Conservation (phyloP, 345 rosid species). For the Linum tenue region DNA sequence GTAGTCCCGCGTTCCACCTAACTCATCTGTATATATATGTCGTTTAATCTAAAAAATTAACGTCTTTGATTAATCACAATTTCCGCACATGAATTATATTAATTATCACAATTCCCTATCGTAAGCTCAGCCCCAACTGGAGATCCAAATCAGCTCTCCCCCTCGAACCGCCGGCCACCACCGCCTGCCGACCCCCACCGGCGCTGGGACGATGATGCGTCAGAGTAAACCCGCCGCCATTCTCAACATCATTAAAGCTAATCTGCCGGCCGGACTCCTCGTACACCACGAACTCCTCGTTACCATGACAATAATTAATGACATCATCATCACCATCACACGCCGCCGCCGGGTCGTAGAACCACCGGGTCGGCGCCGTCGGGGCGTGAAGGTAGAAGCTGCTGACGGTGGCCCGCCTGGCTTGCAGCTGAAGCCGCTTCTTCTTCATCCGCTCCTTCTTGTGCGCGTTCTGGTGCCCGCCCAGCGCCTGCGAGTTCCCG, state of each 20-base stretch:
- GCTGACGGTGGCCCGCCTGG: slow-evolving; percentile 5
- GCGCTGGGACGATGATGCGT: background rate
- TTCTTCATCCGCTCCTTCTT: slow-evolving; percentile 26
- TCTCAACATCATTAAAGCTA: background rate
- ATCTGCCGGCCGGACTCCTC: background rate
- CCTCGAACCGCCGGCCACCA: background rate
- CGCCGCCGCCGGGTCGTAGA: background rate
- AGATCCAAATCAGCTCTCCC: background rate
- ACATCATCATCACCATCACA: background rate
- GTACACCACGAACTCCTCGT: too few relatives aligned
- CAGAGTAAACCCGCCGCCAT: background rate
- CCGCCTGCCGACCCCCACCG: background rate
- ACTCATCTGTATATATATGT: too few relatives aligned
- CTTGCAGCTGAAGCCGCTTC: slow-evolving; percentile 24
- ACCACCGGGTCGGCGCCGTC: background rate
- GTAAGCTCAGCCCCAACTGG: background rate
- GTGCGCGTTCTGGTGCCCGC: slow-evolving; percentile 31
- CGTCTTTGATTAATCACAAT: background rate
- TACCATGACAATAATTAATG: too few relatives aligned
- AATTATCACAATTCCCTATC: background rate
- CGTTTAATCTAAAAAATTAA: too few relatives aligned
- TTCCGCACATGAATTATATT: background rate
- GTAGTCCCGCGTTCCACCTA: too few relatives aligned
- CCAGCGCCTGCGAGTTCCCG: slow-evolving; percentile 28
- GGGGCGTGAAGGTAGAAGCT: background rate